A percentile compares a stretch with the other conserved stretches of the same genome.
Conservation (phyloP, 257 asterid species). For the Solanum chaucha region DNA sequence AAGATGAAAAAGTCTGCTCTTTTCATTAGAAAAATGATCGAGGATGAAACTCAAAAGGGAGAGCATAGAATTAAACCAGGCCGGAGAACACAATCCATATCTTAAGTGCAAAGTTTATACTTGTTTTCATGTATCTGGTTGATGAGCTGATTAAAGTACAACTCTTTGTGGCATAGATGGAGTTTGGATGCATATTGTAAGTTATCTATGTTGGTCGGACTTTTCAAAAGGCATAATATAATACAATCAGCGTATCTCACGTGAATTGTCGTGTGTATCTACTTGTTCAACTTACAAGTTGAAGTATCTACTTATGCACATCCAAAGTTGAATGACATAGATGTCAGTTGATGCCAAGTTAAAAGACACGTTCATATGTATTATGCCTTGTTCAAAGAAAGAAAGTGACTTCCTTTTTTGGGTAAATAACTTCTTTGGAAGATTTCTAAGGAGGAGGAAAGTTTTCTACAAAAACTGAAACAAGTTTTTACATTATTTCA, state of each 20-base stretch:
- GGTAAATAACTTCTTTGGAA: neutral
- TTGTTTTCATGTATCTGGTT: neutral
- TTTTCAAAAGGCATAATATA: neutral
- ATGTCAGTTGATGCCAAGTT: neutral
- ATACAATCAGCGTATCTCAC: neutral
- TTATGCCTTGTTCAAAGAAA: neutral
- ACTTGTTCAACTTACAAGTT: neutral
- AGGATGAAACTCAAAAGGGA: conserved; percentile 33
- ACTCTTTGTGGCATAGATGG: neutral
- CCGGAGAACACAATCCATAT: conserved; percentile 25
- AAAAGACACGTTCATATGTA: neutral
- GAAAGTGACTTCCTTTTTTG: neutral
- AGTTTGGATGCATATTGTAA: neutral
- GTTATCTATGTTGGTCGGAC: neutral
- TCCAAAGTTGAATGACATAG: too few species aligned
- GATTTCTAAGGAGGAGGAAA: neutral
- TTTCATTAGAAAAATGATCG: conserved; percentile 27
- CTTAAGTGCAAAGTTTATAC: neutral
- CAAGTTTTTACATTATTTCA: too few species aligned
- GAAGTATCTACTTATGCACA: neutral
- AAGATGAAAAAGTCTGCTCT: conserved; percentile 44
- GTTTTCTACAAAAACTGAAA: too few species aligned
- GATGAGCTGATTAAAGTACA: neutral
- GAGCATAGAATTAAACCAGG: conserved; percentile 15
- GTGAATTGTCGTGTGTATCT: neutral